Evolutionary conservation across 208 protist species (phyloP).

Genomic region (Tritrichomonas musculus): DNA sequence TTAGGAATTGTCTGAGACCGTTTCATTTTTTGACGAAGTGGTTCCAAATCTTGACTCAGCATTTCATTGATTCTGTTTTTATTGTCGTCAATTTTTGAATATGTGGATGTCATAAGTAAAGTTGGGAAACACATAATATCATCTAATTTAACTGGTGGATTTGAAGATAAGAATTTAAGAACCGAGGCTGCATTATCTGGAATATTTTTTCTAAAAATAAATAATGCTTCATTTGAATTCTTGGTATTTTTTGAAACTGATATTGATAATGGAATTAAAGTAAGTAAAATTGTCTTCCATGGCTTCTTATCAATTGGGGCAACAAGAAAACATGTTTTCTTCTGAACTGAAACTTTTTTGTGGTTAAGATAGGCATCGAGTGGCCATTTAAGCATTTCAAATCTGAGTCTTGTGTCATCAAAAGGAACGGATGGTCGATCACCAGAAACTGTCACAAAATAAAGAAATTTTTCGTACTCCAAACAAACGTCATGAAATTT

Average conservation of each 20-base stretch:
- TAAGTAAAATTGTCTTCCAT: background rate
- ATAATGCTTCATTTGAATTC: background rate
- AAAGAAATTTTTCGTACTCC: conserved; percentile 11
- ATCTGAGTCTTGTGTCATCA: background rate
- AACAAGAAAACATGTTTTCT: background rate
- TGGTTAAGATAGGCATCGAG: background rate
- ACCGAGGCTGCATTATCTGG: background rate
- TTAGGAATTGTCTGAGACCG: background rate
- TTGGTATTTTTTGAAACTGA: background rate
- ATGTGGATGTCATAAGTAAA: background rate
- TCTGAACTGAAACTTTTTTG: background rate
- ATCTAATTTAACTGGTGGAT: background rate
- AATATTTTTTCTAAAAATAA: background rate
- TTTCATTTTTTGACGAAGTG: background rate
- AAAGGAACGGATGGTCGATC: background rate
- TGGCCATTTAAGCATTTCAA: conserved; percentile 10
- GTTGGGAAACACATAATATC: background rate
- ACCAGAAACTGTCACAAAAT: background rate
- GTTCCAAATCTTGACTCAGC: background rate
- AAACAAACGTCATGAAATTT: conserved; percentile 6
- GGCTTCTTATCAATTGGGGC: background rate
- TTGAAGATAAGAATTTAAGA: background rate
- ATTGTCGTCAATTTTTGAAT: background rate
- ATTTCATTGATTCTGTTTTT: background rate
- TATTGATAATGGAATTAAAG: background rate